A percentile compares a stretch with the other conserved stretches of the same genome.
Evolutionary conservation across 768 basidiomycete species (phyloP).

Genomic region (Russula griseocarnosa): DNA sequence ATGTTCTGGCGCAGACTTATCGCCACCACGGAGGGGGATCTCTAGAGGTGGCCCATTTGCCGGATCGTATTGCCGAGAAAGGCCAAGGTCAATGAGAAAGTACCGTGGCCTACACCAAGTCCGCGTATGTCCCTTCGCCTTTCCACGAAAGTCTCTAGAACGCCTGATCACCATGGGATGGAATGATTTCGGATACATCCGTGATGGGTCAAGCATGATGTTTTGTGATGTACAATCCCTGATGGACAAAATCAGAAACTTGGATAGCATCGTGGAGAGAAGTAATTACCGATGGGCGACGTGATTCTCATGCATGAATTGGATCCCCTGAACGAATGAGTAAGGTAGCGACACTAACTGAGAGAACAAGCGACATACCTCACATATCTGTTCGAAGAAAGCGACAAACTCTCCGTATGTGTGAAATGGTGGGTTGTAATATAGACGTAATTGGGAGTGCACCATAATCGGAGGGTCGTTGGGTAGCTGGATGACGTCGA

Average conservation of each 20-base stretch:
- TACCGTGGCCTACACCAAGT: conserved; percentile 3
- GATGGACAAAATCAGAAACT: neutral
- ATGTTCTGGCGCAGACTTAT: conserved; percentile 24
- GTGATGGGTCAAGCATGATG: conserved; percentile 23
- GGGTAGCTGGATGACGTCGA: conserved; percentile 13
- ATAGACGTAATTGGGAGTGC: conserved; percentile 32
- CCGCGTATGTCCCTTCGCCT: conserved; percentile 6
- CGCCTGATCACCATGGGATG: conserved; percentile 10
- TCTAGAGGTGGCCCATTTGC: conserved; percentile 14
- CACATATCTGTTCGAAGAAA: conserved; percentile 30
- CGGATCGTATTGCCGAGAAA: conserved; percentile 10
- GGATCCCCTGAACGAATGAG: conserved; percentile 9
- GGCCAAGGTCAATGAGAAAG: conserved; percentile 22
- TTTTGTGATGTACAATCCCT: conserved; percentile 18
- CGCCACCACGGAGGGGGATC: conserved; percentile 16
- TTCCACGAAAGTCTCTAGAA: conserved; percentile 7
- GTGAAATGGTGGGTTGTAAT: conserved; percentile 31
- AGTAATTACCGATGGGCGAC: conserved; percentile 23
- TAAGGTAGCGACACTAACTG: neutral
- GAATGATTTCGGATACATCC: conserved; percentile 18
- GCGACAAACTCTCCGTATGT: conserved; percentile 31
- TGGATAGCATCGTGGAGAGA: neutral
- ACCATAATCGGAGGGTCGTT: conserved; percentile 26
- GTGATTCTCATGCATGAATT: conserved; percentile 22
- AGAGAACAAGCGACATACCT: conserved; percentile 17